Evolutionary conservation across 106 monocot species (phyloP).

Genomic region (Phalaenopsis aphrodite): DNA sequence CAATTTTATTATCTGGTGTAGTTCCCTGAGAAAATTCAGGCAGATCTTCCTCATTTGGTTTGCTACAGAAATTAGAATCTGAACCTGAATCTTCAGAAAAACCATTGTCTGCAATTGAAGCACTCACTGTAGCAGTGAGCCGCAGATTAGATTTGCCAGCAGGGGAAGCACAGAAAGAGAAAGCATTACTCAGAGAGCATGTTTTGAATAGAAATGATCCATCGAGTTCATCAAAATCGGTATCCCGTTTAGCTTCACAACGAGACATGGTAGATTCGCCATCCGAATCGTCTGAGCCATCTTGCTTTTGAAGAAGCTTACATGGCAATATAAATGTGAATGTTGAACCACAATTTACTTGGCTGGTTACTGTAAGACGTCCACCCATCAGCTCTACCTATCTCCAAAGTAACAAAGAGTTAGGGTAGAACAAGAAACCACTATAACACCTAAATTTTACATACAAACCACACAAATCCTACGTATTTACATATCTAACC

Average conservation of each 20-base stretch:
- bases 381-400: constrained; percentile 83
- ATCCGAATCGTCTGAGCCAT: constrained; percentile 39
- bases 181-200: constrained; percentile 14
- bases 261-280: constrained; percentile 22
- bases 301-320: constrained; percentile 35
- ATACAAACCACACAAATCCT: too few relatives aligned
- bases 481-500: too few relatives aligned
- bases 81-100: constrained; percentile 16
- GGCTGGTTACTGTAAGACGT: constrained; percentile 45
- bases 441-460: too few relatives aligned
- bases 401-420: constrained; percentile 8
- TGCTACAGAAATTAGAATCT: constrained; percentile 9
- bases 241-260: constrained; percentile 11
- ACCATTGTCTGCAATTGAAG: constrained; percentile 10
- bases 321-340: constrained; percentile 65
- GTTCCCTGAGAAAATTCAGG: background rate
- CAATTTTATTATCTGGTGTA: background rate
- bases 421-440: background rate
- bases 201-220: constrained; percentile 57
- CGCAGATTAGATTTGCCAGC: constrained; percentile 11
- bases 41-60: constrained; percentile 4
- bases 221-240: constrained; percentile 16
- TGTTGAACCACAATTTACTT: constrained; percentile 52
- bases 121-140: background rate
- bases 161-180: constrained; percentile 17